Conservation (phyloP, 2,329 filamentous ascomycete species). For the Exophiala mesophila region DNA sequence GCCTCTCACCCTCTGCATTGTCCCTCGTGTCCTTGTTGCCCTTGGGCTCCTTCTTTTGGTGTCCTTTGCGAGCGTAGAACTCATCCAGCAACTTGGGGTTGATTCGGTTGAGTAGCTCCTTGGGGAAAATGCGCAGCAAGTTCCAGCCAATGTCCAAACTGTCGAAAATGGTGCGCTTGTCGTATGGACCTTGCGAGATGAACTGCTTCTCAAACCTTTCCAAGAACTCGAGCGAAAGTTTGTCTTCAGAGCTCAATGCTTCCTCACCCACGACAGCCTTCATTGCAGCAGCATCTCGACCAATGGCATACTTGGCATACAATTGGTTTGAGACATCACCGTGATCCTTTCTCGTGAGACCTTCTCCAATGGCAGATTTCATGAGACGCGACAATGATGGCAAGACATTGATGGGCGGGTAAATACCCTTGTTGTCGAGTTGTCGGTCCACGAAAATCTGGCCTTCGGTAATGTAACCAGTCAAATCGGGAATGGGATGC, state of each 20-base stretch:
- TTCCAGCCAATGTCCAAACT: conserved; percentile 96
- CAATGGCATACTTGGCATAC: conserved; percentile 99
- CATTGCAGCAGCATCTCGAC: conserved; percentile 94
- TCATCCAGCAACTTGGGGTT: conserved; percentile 77
- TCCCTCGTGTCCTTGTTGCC: conserved; percentile 45
- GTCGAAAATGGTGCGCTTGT: conserved; percentile 85
- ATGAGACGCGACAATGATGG: conserved; percentile 98
- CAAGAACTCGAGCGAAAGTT: conserved; percentile 94
- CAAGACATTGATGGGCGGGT: conserved; percentile 97
- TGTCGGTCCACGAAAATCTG: conserved; percentile 97
- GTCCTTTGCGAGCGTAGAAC: conserved; percentile 58
- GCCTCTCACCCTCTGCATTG: conserved; percentile 31
- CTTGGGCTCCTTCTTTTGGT: conserved; percentile 24
- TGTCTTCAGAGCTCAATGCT: conserved; percentile 90
- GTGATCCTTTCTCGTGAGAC: conserved; percentile 93
- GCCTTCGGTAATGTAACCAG: conserved; percentile 97
- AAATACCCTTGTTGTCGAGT: conserved; percentile 93
- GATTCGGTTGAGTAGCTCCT: conserved; percentile 95
- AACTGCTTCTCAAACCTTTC: conserved; percentile 98
- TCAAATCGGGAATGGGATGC: conserved; percentile 97
- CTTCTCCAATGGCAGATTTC: conserved; percentile 99
- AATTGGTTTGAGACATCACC: conserved; percentile 98
- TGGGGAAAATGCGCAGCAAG: conserved; percentile 92
- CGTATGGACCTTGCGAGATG: conserved; percentile 87
- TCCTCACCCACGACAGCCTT: conserved; percentile 99